Base-by-base conservation (phyloP, 202 grass and related monocot species). In the Zoysia matrella region DNA sequence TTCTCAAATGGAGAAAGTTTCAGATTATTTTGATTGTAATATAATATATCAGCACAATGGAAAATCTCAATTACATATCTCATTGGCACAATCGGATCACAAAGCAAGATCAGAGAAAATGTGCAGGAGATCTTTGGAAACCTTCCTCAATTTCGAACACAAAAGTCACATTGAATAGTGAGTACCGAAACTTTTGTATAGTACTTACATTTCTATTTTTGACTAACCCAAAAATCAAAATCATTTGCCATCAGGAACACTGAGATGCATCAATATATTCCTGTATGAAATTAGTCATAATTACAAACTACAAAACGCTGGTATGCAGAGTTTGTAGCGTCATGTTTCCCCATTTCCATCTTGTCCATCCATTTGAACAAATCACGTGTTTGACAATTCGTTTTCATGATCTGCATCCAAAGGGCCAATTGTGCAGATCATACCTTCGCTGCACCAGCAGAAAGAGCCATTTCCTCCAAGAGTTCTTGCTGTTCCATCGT, bases 401-500 rank as follows among this genome's bases (percentile, higher is more conserved):
- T 2, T 73, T 61, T 39, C 18, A 40, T 54, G 41, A 0, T 47
- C 68, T 79, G 68, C 7, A 18, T 42, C 9, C 65, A 11, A 36
- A 40, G 0, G 10, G 16, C 18, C 11, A 58, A 58, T 64, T 50
- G 1, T 3, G 7, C 48, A 39, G 6, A 73, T 94, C 86, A 91
- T 70, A 69, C 74, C 48, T 75, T 85, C 3, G 49, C 62, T 49
- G 15, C 81, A 7, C 80, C 77, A 64, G 89, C 60, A 65, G 92
- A 95, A 7, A 69, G 60, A 41, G 90, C 90, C 82, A 98, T 66
- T 86, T 98, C 95, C 84, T 98, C 92, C 88, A 98, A 60, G 44
- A 94, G 92, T 86, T 98, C 95, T 80, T 90, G 92, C 71, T 98
- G 86, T 82, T 98, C 95, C 92, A 95, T 10, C 4, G 92, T 72